Evolutionary conservation across 2,329 filamentous ascomycete genomes (phyloP).

Genomic region (Fusarium sororula): DNA sequence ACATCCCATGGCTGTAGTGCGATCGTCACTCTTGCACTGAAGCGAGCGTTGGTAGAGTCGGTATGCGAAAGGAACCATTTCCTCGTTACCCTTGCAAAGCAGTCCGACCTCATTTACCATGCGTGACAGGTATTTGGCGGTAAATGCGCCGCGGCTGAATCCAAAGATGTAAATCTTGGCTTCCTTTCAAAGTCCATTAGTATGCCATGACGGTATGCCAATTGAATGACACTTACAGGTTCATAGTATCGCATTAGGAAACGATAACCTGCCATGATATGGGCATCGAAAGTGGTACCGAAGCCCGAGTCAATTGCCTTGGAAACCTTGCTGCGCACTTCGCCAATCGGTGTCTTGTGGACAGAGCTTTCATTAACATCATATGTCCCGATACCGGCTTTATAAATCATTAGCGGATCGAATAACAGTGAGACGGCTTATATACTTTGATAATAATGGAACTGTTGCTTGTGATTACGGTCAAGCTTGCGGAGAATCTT

Average conservation of each 20-base stretch:
- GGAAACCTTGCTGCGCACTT: slow-evolving; percentile 47
- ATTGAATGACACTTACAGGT: slow-evolving; percentile 37
- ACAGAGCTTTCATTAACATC: slow-evolving; percentile 53
- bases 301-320: slow-evolving; percentile 54
- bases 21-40: too few species aligned
- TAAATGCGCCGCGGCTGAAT: too few species aligned
- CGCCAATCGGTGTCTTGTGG: slow-evolving; percentile 47
- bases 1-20: too few species aligned
- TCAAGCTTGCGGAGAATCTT: slow-evolving; percentile 59
- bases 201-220: too few species aligned
- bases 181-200: fast-evolving
- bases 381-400: slow-evolving; percentile 60
- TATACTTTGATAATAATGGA: slow-evolving; percentile 60
- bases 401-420: fast-evolving
- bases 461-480: slow-evolving; percentile 53
- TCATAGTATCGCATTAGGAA: slow-evolving; percentile 64
- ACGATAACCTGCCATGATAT: slow-evolving; percentile 61
- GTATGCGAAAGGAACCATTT: too few species aligned
- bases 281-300: slow-evolving; percentile 58
- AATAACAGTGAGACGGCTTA: background rate
- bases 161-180: too few species aligned
- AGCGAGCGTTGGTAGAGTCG: too few species aligned
- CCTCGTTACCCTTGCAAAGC: too few species aligned
- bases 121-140: too few species aligned
- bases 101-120: too few species aligned